These are phyloP conservation scores for Mentha longifolia DNA, from an alignment of 257 asterid species.

Conservation along the genomic window DNA sequence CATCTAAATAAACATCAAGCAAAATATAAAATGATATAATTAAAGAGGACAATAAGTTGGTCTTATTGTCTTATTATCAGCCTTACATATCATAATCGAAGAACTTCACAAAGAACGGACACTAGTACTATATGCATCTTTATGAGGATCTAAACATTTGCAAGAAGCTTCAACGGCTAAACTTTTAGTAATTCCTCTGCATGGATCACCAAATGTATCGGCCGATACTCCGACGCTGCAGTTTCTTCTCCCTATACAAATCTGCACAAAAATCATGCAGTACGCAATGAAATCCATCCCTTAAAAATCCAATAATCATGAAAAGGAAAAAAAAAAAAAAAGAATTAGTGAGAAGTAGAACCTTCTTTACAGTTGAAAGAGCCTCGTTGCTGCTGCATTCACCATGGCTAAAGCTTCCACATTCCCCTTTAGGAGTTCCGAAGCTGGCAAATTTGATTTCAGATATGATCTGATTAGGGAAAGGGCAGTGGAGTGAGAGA, in stretches of 20 bases:
- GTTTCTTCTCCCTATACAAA: slow-evolving; percentile 60
- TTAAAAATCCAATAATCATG: neutral
- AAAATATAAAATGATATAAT: too few species aligned
- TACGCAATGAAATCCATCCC: neutral
- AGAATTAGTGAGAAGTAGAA: slow-evolving; percentile 1
- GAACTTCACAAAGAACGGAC: slow-evolving; percentile 12
- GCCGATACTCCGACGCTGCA: slow-evolving; percentile 63
- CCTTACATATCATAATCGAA: neutral
- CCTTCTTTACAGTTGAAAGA: slow-evolving; percentile 58
- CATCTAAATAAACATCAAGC: too few species aligned
- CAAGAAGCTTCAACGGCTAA: slow-evolving; percentile 87
- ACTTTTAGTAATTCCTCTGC: slow-evolving; percentile 56
- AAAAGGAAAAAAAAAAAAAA: neutral
- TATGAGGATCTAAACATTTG: slow-evolving; percentile 30
- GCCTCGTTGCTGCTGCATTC: slow-evolving; percentile 62
- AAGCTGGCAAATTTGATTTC: slow-evolving; percentile 74
- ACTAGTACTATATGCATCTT: neutral
- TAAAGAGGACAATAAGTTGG: too few species aligned
- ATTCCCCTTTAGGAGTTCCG: slow-evolving; percentile 78
- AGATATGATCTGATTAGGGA: slow-evolving; percentile 62
- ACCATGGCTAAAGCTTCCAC: slow-evolving; percentile 79
- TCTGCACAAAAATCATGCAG: slow-evolving; percentile 43
- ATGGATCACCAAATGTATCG: slow-evolving; percentile 64
- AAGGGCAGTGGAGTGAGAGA: slow-evolving; percentile 63
- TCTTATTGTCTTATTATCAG: neutral